Conservation (phyloP, 345 rosid species). For the Trapa incisa region DNA sequence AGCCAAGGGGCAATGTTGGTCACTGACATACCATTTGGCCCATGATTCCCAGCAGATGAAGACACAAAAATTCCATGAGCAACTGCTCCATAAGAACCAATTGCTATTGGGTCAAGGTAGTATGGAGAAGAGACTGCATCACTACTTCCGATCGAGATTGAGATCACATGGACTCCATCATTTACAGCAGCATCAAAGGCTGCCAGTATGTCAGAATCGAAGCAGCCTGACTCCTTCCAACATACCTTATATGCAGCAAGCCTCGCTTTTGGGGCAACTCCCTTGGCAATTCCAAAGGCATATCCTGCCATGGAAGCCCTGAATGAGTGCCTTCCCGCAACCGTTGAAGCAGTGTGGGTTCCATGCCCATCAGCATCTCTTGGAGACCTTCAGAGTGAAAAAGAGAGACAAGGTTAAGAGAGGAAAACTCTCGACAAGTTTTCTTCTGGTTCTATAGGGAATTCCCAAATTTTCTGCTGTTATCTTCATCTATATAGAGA, state of each 20-base stretch:
- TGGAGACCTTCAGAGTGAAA: conserved; percentile 29
- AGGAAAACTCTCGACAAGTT: not conserved
- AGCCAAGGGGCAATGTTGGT: conserved; percentile 75
- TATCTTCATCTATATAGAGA: no score
- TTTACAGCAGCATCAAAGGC: conserved; percentile 50
- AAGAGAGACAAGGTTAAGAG: not conserved
- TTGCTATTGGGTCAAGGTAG: conserved; percentile 76
- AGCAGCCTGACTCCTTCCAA: conserved; percentile 75
- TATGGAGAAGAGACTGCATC: conserved; percentile 61
- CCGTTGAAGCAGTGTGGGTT: conserved; percentile 75
- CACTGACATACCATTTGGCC: conserved; percentile 66
- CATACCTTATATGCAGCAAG: conserved; percentile 70
- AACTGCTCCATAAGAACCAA: conserved; percentile 54
- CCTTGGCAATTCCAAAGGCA: conserved; percentile 68
- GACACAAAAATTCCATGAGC: conserved; percentile 40
- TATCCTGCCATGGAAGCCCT: conserved; percentile 67
- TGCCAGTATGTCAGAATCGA: conserved; percentile 73
- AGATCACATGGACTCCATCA: conserved; percentile 68
- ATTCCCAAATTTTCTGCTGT: not conserved
- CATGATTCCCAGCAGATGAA: conserved; percentile 59
- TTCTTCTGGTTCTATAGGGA: not conserved
- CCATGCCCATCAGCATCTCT: conserved; percentile 88
- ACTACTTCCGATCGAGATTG: conserved; percentile 71
- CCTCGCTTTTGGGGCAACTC: conserved; percentile 76
- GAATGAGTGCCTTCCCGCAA: conserved; percentile 55